Conservation (phyloP, 2,329 filamentous ascomycete genomes). For the Beauveria rudraprayagi region DNA sequence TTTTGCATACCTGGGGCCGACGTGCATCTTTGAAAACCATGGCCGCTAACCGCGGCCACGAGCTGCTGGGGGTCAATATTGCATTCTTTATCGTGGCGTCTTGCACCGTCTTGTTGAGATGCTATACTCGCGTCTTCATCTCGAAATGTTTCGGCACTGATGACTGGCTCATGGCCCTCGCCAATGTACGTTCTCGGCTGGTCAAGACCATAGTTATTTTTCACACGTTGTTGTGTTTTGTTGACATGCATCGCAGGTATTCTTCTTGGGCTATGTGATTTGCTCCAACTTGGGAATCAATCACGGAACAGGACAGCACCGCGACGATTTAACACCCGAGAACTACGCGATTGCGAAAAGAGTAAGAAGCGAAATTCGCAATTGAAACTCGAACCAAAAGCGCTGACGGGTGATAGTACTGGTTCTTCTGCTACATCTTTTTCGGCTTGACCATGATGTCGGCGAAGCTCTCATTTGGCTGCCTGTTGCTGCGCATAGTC, state of each 20-base stretch:
- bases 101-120: conserved; percentile 22
- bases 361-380: conserved; percentile 17
- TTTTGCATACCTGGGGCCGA: neutral
- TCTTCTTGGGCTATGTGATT: conserved; percentile 20
- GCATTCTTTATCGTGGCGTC: conserved; percentile 19
- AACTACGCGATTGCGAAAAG: conserved; percentile 22
- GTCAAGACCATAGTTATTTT: neutral
- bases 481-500: conserved; percentile 20
- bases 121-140: conserved; percentile 25
- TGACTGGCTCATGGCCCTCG: conserved; percentile 29
- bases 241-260: conserved; percentile 13
- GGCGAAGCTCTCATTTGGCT: conserved; percentile 20
- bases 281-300: conserved; percentile 24
- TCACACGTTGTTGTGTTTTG: neutral
- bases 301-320: conserved; percentile 29
- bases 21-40: neutral
- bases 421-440: conserved; percentile 19
- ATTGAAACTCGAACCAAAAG: too few relatives aligned
- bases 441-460: conserved; percentile 18
- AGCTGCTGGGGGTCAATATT: conserved; percentile 25
- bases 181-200: conserved; percentile 17
- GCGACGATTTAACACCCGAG: conserved; percentile 19
- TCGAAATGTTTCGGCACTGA: conserved; percentile 28
- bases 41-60: conserved; percentile 22
- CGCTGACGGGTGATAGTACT: conserved; percentile 12